Percentiles rank a stretch among this genome's conserved stretches.
phyloP scores from a whole-genome alignment of 1,139 yeast species.

The Kurtzmaniella quercitrusa region DNA sequence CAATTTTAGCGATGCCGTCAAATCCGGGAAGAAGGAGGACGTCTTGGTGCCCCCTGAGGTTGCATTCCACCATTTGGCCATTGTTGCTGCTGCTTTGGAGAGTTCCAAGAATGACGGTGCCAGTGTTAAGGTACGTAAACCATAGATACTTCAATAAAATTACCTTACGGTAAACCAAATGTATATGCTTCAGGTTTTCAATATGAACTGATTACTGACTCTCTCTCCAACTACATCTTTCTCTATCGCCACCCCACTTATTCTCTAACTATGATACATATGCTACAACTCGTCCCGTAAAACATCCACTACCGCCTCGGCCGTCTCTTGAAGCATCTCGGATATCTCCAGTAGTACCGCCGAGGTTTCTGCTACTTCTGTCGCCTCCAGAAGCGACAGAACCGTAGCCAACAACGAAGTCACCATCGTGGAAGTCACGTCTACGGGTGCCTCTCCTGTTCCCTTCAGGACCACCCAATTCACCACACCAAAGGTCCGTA shows the following conservation, averaged over 20 bases:
- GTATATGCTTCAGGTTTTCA: no score
- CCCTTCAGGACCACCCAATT: constrained; percentile 17
- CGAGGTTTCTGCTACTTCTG: background rate
- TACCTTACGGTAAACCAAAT: no score
- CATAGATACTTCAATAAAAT: no score
- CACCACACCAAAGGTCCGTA: constrained; percentile 43
- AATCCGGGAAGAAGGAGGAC: constrained; percentile 54
- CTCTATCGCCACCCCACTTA: no score
- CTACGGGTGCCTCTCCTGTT: background rate
- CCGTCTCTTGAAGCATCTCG: constrained; percentile 2
- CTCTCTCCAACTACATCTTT: no score
- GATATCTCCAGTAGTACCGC: background rate
- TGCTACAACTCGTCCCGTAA: background rate
- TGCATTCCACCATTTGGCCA: constrained; percentile 89
- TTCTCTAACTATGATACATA: background rate
- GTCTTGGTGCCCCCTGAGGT: constrained; percentile 61
- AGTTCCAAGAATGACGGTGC: constrained; percentile 61
- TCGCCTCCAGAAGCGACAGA: background rate
- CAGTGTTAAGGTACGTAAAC: constrained; percentile 44
- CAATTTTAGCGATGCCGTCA: constrained; percentile 69
- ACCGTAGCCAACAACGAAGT: background rate
- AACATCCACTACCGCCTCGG: constrained; percentile 5
- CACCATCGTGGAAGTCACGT: background rate
- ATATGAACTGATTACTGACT: no score
- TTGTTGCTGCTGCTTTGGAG: constrained; percentile 77